These are phyloP conservation scores for Lactifluus pinguis DNA, from an alignment of 768 basidiomycete genomes.

Conservation along the genomic window DNA sequence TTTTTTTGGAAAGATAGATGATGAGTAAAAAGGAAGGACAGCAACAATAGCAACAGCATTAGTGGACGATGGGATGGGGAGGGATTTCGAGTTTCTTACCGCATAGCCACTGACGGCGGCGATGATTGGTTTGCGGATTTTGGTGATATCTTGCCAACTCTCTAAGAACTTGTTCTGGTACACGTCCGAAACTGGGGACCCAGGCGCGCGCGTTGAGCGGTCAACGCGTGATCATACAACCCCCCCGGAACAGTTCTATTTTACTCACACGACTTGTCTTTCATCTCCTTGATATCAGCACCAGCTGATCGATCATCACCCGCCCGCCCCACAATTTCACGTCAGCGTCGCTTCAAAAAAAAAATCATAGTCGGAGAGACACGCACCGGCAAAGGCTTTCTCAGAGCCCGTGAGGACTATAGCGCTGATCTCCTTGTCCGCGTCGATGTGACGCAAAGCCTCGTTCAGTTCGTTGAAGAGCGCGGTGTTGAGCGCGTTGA, in stretches of 20 bases:
- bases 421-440: slow-evolving; percentile 64
- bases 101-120: slow-evolving; percentile 95
- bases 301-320: slow-evolving; percentile 47
- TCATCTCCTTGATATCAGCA: slow-evolving; percentile 99
- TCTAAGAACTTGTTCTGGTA: slow-evolving; percentile 81
- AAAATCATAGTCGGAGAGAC: neutral
- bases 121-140: slow-evolving; percentile 85
- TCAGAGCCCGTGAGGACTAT: slow-evolving; percentile 91
- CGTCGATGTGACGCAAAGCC: slow-evolving; percentile 47
- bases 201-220: neutral
- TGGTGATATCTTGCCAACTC: slow-evolving; percentile 68
- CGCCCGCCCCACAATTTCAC: neutral
- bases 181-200: slow-evolving; percentile 62
- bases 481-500: slow-evolving; percentile 79
- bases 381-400: slow-evolving; percentile 85
- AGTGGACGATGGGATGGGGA: neutral
- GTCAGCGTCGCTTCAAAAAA: neutral
- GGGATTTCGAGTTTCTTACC: slow-evolving; percentile 35
- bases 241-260: neutral
- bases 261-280: slow-evolving; percentile 81
- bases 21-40: neutral
- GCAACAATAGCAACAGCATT: neutral
- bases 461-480: slow-evolving; percentile 77
- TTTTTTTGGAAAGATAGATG: no score
- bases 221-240: neutral